These are phyloP conservation scores for Venturia carpophila DNA, from an alignment of 2,329 filamentous ascomycete genomes.

Conservation along the genomic window DNA sequence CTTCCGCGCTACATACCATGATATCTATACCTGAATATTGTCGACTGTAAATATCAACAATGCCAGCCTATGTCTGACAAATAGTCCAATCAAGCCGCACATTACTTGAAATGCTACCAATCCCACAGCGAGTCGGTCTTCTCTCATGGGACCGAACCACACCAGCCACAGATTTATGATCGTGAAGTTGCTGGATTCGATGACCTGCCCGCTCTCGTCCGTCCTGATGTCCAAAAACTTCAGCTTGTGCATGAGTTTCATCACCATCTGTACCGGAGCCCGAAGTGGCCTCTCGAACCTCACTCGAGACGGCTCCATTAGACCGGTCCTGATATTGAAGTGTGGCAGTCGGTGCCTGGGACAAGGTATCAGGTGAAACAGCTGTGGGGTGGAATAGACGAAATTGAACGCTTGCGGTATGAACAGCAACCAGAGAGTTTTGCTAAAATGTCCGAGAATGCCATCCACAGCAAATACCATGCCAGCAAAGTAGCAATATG, in stretches of 20 bases:
- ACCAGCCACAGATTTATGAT: conserved; percentile 94
- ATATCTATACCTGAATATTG: conserved; percentile 42
- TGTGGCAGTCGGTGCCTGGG: conserved; percentile 84
- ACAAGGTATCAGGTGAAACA: conserved; percentile 85
- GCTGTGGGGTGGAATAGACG: conserved; percentile 81
- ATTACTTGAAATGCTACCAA: conserved; percentile 69
- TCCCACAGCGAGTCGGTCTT: conserved; percentile 74
- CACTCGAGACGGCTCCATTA: conserved; percentile 80
- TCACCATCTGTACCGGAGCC: conserved; percentile 50
- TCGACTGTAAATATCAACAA: conserved; percentile 84
- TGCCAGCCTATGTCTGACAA: conserved; percentile 78
- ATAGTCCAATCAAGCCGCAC: conserved; percentile 73
- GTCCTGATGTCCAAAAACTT: conserved; percentile 59
- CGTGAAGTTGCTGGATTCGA: conserved; percentile 82
- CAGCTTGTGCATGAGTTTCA: conserved; percentile 63
- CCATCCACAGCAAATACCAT: conserved; percentile 98
- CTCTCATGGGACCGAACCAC: conserved; percentile 84
- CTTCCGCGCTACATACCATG: neutral
- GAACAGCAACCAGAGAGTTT: conserved; percentile 84
- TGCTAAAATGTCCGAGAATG: conserved; percentile 95
- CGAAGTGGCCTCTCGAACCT: conserved; percentile 65
- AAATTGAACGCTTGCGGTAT: conserved; percentile 97
- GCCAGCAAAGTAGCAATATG: conserved; percentile 98
- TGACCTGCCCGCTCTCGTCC: conserved; percentile 61
- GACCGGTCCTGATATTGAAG: conserved; percentile 76